Evolutionary conservation across 1,284 basidiomycete genomes (phyloP), one percentile per base, ranked within the genome.

Genomic region (Ceratobasidium papillatum): DNA sequence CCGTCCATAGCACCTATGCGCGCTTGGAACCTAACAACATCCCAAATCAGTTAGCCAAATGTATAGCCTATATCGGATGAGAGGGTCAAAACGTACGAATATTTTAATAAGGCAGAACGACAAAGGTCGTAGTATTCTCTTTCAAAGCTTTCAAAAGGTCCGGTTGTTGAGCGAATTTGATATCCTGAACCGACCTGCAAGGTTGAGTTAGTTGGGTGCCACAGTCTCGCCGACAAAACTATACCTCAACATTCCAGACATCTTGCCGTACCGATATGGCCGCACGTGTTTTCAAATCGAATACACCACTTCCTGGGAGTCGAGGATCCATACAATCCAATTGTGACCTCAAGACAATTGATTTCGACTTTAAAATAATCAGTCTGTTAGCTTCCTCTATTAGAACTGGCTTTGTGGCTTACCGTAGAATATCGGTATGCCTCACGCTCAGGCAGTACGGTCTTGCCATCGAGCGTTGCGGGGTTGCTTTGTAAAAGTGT

Each of bases 1-100:
- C 97, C 97, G 80, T 99, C 96, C 97, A 99, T 99, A 80, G 93
- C 90, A 1, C 97, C 97, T 77, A 99, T 99, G 4, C 97, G 90
- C 0, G 89, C 96, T 86, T 99, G 97, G 85, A 99, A 94, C 78
- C 93, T 94, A 75, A 17, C 59, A 25, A 2, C 49, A 49, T 9
- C 38, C 47, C 38, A 61, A 19, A 71, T 62, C n/a, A 27, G 32
- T 22, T 8, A 25, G 56, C 14, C 25, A 65, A 36, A 38, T 12
- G 27, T 30, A 30, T 47, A 27, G 11, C 22, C n/a, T 17, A 2
- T 64, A 47, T 14, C 1, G 3, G 61, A 43, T 32, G 30, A 1
- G 11, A 14, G 11, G 17, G 41, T 9, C 38, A 73, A 30, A 32
- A 80, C 83, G 74, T 77, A 92, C 91, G 89, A 93, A 83, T 97